These are phyloP conservation scores for Fagus sylvatica DNA, from an alignment of 306 rosid species.

Conservation along the genomic window DNA sequence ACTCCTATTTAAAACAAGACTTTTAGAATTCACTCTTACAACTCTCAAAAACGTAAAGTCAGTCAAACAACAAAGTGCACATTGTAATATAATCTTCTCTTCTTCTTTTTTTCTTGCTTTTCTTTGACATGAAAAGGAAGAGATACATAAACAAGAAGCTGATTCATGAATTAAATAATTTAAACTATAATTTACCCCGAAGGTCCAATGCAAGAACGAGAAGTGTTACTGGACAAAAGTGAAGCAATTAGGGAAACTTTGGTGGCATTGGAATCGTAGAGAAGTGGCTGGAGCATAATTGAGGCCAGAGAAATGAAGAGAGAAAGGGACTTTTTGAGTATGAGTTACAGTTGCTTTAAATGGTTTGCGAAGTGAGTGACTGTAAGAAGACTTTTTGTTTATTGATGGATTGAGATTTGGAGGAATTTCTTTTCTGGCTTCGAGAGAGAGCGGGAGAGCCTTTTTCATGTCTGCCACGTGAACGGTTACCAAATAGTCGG, in stretches of 20 bases:
- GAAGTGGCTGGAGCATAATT: slow-evolving; percentile 59
- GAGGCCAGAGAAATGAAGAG: background rate
- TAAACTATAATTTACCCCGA: slow-evolving; percentile 39
- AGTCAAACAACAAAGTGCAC: no score
- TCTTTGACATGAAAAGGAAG: no score
- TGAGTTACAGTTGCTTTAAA: background rate
- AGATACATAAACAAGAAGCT: no score
- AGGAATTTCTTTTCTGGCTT: background rate
- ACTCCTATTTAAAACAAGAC: no score
- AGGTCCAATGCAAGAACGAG: slow-evolving; percentile 34
- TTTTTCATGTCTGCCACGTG: slow-evolving; percentile 52
- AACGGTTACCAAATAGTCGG: slow-evolving; percentile 21
- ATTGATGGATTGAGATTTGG: background rate
- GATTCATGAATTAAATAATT: no score
- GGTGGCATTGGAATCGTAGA: slow-evolving; percentile 42
- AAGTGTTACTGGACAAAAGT: slow-evolving; percentile 10
- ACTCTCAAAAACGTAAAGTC: no score
- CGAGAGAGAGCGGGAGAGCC: slow-evolving; percentile 14
- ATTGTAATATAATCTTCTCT: no score
- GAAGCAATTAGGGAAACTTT: slow-evolving; percentile 39
- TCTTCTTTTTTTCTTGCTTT: no score
- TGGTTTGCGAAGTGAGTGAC: no score
- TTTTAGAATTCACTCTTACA: no score
- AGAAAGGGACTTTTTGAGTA: background rate
- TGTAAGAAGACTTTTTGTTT: background rate